These are phyloP conservation scores for Parascedosporium putredinis DNA, from an alignment of 2,329 filamentous ascomycete species.

Conservation along the genomic window DNA sequence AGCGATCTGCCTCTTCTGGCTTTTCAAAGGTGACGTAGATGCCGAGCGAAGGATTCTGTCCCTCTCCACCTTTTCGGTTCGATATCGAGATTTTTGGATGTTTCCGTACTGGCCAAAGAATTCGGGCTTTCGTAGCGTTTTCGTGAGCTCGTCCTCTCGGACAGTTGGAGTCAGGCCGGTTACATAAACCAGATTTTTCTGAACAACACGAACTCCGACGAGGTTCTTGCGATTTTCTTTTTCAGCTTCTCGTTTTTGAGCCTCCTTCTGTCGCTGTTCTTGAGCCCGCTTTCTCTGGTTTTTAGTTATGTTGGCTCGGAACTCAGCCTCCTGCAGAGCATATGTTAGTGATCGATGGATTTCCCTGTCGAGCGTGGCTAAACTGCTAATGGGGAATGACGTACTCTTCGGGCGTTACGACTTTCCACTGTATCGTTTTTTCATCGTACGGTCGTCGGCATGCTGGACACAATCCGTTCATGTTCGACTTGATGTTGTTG, in stretches of 20 bases:
- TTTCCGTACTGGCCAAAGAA: slow-evolving; percentile 98
- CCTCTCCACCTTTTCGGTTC: slow-evolving; percentile 71
- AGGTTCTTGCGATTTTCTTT: slow-evolving; percentile 92
- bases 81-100: slow-evolving; percentile 99
- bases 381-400: neutral
- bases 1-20: slow-evolving; percentile 80
- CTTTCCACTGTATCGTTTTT: slow-evolving; percentile 93
- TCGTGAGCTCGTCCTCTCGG: slow-evolving; percentile 82
- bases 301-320: slow-evolving; percentile 70
- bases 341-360: slow-evolving; percentile 14
- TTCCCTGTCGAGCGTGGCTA: slow-evolving; percentile 23
- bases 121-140: slow-evolving; percentile 78
- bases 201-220: slow-evolving; percentile 87
- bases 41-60: slow-evolving; percentile 77
- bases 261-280: slow-evolving; percentile 80
- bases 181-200: slow-evolving; percentile 98
- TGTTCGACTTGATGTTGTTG: slow-evolving; percentile 97
- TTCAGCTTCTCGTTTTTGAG: slow-evolving; percentile 91
- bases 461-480: slow-evolving; percentile 95
- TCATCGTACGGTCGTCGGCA: slow-evolving; percentile 94
- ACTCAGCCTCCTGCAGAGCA: slow-evolving; percentile 53
- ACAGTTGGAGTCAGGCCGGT: slow-evolving; percentile 87
- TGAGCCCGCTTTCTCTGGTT: slow-evolving; percentile 86
- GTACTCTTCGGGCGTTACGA: slow-evolving; percentile 90
- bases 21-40: slow-evolving; percentile 97